Evolutionary conservation across 148 eudicot species (phyloP), one percentile per base, ranked within the genome.

Genomic region (Nyssa sinensis): DNA sequence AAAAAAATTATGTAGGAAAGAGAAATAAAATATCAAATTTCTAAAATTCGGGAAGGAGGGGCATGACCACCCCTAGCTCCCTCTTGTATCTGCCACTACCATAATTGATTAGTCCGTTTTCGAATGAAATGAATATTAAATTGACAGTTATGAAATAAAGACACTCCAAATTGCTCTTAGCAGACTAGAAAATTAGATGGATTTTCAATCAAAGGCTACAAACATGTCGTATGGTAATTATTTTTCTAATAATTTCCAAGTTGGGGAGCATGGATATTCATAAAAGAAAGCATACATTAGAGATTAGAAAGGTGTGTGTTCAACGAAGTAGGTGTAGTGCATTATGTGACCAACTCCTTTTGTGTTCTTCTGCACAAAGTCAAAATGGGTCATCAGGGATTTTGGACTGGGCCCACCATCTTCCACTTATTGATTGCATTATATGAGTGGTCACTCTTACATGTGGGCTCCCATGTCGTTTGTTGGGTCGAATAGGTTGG

Each of bases 381-480:
- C 7, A 21, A 59, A 7, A n/a, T n/a, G 23, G 44, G 27, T 68
- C 67, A 58, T 51, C 35, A 39, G 7, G 39, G 72, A 9, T 5
- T n/a, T 35, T 13, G 7, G 44, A 9, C 34, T 19, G 70, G 73
- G 60, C 63, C 77, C 79, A 29, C 64, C n/a, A 51, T 81, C 84
- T 75, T 60, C 69, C 78, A 25, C 79, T 28, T 57, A 64, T 81
- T 72, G 65, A 81, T 59, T 79, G 78, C 79, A 79, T 53, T 21
- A 64, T 62, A 58, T 32, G 80, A 77, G 76, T 77, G 63, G 80
- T 78, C 76, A 37, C 71, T 77, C n/a, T 34, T 73, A 62, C 76
- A 72, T 80, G 82, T 82, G 86, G 86, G 86, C 86, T 81, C 86
- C 4, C 73, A 61, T 82, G 78, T 72, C 72, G n/a, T n/a, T 35